Evolutionary conservation across 2,329 filamentous ascomycete species (phyloP).

Genomic region (Pseudocercospora ulei): DNA sequence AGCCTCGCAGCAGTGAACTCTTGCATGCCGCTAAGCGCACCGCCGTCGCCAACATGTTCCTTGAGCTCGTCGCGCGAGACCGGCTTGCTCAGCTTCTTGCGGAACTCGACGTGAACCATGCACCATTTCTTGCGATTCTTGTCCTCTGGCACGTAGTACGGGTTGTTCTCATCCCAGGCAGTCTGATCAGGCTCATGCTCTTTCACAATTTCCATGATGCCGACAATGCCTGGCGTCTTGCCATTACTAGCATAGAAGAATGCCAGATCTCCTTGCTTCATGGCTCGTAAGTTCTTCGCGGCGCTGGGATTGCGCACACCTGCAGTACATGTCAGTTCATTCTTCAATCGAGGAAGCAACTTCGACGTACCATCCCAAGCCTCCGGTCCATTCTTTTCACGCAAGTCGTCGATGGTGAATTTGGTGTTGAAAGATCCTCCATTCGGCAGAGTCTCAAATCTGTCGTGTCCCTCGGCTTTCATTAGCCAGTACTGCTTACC

Average conservation of each 20-base stretch:
- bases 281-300: slow-evolving; percentile 78
- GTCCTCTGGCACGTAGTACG: slow-evolving; percentile 77
- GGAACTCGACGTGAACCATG: slow-evolving; percentile 78
- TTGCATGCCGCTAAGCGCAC: slow-evolving; percentile 54
- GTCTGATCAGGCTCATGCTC: slow-evolving; percentile 71
- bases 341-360: too few species aligned
- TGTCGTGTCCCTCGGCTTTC: slow-evolving; percentile 59
- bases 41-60: slow-evolving; percentile 50
- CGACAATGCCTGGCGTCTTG: slow-evolving; percentile 73
- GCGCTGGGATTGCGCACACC: slow-evolving; percentile 49
- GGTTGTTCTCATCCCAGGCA: slow-evolving; percentile 59
- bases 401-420: slow-evolving; percentile 89
- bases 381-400: slow-evolving; percentile 62
- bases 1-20: slow-evolving; percentile 71
- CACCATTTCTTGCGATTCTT: slow-evolving; percentile 70
- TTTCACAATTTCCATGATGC: slow-evolving; percentile 59
- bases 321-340: slow-evolving; percentile 18
- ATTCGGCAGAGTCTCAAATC: slow-evolving; percentile 53
- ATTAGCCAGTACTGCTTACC: slow-evolving; percentile 41
- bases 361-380: slow-evolving; percentile 71
- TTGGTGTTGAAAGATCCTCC: slow-evolving; percentile 79
- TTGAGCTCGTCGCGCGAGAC: slow-evolving; percentile 64
- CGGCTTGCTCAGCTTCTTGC: slow-evolving; percentile 64
- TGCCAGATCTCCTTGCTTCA: slow-evolving; percentile 83
- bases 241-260: slow-evolving; percentile 98